Base-by-base conservation (phyloP, 2,329 filamentous ascomycete genomes). In the Verticillium klebahnii region DNA sequence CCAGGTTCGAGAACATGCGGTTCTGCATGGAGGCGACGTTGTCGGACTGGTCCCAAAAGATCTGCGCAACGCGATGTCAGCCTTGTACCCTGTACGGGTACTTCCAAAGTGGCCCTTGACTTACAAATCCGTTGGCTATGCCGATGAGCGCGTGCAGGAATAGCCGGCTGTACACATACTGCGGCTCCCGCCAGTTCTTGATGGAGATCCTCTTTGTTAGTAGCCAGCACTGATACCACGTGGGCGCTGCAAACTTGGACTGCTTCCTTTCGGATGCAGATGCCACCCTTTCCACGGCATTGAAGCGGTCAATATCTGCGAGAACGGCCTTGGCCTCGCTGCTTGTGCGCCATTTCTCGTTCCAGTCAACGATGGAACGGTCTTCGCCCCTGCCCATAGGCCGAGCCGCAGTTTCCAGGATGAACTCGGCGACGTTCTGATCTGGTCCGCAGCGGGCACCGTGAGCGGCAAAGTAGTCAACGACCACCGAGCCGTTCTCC, bases 161-260 rank as follows among this genome's bases (percentile, higher is more conserved):
- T 32, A 94, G 77, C 71, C 92, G 92, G 63, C 88, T 87, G 73
- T 92, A 93, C 60, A 91, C 78, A 72, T 93, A 93, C 1, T 85
- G 87, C 0, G 90, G 88, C 64, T 91, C 87, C 12, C 91, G 83
- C 89, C 89, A 92, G 75, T 92, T 88, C 67, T 91, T 85, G 4
- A 78, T 78, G 74, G 92, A 92, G 58, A 89, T 82, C 23, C 91
- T 83, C 72, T 87, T 87, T 2, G 88, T 91, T 25, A 93, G 80
- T 70, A 87, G 82, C 3, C 77, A 77, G 5, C 83, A 90, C 74
- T 93, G 91, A 1, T 82, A 72, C 69, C 75, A 78, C 0, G 85
- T 78, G 0, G 89, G 80, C 0, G 89, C 88, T 0, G 90, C 90
- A 67, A 89, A 93, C 66, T 89, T 87, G 54, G 19, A 59, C 67